These are phyloP conservation scores for Saturnispora quitensis DNA, from an alignment of 805 yeast species.

Conservation along the genomic window DNA sequence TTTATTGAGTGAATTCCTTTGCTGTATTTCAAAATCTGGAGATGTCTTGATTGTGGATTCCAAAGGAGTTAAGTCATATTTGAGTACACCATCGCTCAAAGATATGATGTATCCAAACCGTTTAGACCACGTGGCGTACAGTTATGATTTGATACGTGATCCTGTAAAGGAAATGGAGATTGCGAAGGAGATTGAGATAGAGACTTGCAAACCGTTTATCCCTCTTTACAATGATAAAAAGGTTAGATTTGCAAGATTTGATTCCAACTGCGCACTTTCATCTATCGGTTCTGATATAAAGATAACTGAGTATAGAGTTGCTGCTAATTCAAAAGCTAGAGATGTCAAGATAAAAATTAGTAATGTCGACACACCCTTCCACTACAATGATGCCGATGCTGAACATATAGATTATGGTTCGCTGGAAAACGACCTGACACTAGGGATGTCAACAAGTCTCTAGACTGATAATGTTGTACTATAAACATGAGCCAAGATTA, in stretches of 20 bases:
- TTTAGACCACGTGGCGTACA: not conserved
- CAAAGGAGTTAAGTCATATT: not conserved
- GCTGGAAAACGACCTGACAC: not conserved
- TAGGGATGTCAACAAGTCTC: conserved; percentile 1
- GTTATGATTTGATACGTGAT: not conserved
- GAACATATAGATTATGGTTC: not conserved
- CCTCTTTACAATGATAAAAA: conserved; percentile 21
- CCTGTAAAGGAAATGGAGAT: not conserved
- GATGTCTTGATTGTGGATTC: conserved; percentile 15
- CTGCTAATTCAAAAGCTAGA: not conserved
- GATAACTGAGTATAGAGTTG: conserved; percentile 1
- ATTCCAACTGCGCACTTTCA: not conserved
- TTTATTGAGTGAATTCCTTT: conserved; percentile 6
- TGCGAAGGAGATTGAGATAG: conserved; percentile 36
- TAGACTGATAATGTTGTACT: not conserved
- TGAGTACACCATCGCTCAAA: conserved; percentile 15
- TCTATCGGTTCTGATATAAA: not conserved
- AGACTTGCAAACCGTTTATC: conserved; percentile 35
- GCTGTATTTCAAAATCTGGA: conserved; percentile 21
- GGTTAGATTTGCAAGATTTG: conserved; percentile 18
- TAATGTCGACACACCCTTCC: not conserved
- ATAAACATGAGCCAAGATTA: not conserved
- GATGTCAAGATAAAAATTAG: not conserved
- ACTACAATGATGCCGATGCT: not conserved
- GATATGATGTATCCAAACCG: conserved; percentile 1